Base-by-base conservation (phyloP, 2,329 filamentous ascomycete species). In the Aureobasidium melanogenum region DNA sequence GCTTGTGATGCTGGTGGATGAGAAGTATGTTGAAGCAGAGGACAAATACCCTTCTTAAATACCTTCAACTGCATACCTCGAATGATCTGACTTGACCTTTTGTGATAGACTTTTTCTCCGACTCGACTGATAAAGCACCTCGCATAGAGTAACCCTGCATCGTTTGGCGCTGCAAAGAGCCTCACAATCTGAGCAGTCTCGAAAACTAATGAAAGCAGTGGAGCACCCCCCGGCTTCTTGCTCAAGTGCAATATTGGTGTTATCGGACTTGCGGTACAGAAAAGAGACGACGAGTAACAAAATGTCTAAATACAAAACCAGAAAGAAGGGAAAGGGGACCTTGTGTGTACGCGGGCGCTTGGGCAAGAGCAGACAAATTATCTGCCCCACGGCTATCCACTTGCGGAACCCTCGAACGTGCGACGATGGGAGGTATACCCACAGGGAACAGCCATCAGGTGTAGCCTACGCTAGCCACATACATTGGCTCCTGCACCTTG, bases 51-150 rank as follows among this genome's bases (percentile, higher is more conserved):
- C 41, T 58, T 32, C 30, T 58, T 58, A 58, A 47, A 58, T 58
- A 47, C 19, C 43, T 22, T n/a, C 5, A 8, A 26, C 9, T 36
- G 39, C 52, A 55, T 26, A 39, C 38, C 38, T 38, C 51, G 26
- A 32, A 41, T 51, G 34, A 59, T 34, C 46, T 59, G 56, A 59
- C 43, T 24, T 59, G 44, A 43, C 56, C 39, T 28, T 41, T 36
- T 43, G 44, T 43, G 34, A 50, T 50, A 59, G 44, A 50, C 34
- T 59, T 50, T 59, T 36, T 36, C 32, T 15, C 26, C n/a, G 56
- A 59, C 56, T 34, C n/a, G 56, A 59, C 56, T 59, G 43, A 59
- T 43, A 38, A 48, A 59, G 56, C 56, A 50, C 34, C 56, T 59
- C 56, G 56, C 56, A 48, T 48, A 48, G 34, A 30, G 34, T 50